These are phyloP conservation scores for Vitis hybrid DNA, from an alignment of 177 flowering plant genomes.

Conservation along the genomic window DNA sequence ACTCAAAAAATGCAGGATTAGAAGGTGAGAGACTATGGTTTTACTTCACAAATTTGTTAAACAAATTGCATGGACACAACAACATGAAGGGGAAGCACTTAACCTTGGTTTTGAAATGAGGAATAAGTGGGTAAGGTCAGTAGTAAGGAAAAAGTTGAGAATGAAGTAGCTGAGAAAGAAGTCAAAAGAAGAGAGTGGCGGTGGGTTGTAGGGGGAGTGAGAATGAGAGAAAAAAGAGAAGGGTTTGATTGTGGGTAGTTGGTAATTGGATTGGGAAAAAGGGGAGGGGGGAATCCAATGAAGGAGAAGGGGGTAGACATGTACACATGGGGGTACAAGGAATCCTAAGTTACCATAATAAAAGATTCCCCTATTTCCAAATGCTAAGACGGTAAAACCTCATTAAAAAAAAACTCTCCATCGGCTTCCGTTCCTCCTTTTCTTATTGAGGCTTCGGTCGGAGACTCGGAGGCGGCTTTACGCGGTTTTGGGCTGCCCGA, in stretches of 20 bases:
- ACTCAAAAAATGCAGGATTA: no score
- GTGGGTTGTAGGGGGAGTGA: background rate
- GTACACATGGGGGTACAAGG: constrained; percentile 26
- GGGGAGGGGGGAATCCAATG: constrained; percentile 26
- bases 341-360: constrained; percentile 19
- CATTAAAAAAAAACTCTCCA: background rate
- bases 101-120: no score
- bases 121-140: no score
- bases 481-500: constrained; percentile 29
- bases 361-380: constrained; percentile 8
- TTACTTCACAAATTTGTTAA: no score
- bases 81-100: no score
- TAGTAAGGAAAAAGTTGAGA: no score
- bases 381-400: background rate
- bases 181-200: no score
- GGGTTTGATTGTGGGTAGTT: no score
- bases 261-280: background rate
- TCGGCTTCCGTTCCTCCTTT: constrained; percentile 14
- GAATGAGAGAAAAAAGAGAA: background rate
- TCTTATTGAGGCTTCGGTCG: background rate
- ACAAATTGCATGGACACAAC: no score
- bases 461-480: background rate
- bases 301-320: constrained; percentile 8
- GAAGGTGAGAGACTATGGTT: no score
- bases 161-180: no score